Conservation (phyloP, 2,329 filamentous ascomycete species). For the Pseudovirgaria hyperparasitica region DNA sequence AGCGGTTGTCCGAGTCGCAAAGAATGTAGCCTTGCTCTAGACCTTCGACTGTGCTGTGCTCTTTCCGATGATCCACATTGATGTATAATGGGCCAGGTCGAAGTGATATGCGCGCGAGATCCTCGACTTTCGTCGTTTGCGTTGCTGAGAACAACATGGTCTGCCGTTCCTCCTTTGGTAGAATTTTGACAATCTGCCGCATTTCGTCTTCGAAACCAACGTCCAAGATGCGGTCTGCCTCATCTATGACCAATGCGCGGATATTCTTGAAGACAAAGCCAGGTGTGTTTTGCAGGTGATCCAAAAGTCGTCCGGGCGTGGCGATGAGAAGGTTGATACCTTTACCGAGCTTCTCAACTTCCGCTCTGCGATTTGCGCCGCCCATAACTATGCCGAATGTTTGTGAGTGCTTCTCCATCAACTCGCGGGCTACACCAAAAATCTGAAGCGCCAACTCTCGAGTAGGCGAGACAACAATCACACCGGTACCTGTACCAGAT, state of each 20-base stretch:
- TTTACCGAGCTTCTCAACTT: slow-evolving; percentile 87
- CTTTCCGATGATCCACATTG: slow-evolving; percentile 84
- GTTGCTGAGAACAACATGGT: slow-evolving; percentile 99
- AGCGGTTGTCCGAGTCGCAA: slow-evolving; percentile 86
- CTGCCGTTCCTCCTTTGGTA: slow-evolving; percentile 72
- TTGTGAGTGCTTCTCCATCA: slow-evolving; percentile 88
- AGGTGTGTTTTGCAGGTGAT: slow-evolving; percentile 87
- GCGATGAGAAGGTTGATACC: slow-evolving; percentile 92
- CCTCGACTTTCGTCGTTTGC: slow-evolving; percentile 96
- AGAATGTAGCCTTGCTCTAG: slow-evolving; percentile 93
- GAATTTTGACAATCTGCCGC: slow-evolving; percentile 87
- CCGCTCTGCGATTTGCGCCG: slow-evolving; percentile 78
- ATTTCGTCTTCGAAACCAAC: slow-evolving; percentile 98
- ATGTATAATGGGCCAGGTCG: slow-evolving; percentile 87
- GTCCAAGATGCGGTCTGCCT: slow-evolving; percentile 92
- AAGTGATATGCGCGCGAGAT: slow-evolving; percentile 86
- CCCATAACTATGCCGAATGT: slow-evolving; percentile 95
- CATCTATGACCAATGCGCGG: slow-evolving; percentile 85
- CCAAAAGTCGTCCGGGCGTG: slow-evolving; percentile 81
- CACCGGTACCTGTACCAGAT: no score
- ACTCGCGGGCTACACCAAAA: slow-evolving; percentile 83
- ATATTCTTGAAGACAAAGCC: slow-evolving; percentile 87
- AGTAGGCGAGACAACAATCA: slow-evolving; percentile 85
- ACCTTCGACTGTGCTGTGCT: slow-evolving; percentile 84
- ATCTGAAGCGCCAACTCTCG: slow-evolving; percentile 91